Conservation (phyloP, 176 grass and related monocot genomes). For the Oryza officinalis region DNA sequence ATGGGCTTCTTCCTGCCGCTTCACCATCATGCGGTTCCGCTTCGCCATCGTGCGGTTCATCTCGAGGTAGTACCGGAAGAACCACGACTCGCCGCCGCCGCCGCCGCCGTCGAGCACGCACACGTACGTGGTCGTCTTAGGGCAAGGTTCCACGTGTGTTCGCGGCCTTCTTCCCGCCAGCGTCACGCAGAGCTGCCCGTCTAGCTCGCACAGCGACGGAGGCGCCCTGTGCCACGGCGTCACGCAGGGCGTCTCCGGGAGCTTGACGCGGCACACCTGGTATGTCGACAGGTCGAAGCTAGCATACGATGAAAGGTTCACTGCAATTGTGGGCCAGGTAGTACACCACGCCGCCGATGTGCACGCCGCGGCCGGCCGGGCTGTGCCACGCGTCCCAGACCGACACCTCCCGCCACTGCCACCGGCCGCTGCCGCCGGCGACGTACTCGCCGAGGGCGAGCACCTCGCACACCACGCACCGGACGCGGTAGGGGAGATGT, state of each 20-base stretch:
- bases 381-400: neutral
- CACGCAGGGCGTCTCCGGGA: neutral
- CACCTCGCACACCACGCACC: slow-evolving; percentile 6
- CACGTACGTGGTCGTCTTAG: neutral
- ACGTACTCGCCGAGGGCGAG: neutral
- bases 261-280: neutral
- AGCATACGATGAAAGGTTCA: neutral
- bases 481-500: too few relatives aligned
- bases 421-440: neutral
- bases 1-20: too few relatives aligned
- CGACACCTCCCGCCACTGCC: neutral
- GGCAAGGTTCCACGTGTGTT: too few relatives aligned
- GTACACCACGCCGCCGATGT: slow-evolving; percentile 12
- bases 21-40: neutral
- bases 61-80: neutral
- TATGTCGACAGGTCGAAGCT: neutral
- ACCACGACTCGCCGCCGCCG: neutral
- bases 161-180: neutral
- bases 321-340: neutral
- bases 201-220: neutral
- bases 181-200: neutral
- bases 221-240: neutral
- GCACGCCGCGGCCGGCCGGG: neutral
- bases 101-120: neutral
- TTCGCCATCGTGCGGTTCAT: neutral